phyloP scores from a whole-genome alignment of 176 grass and related monocot species.

The Carex kokanica region DNA sequence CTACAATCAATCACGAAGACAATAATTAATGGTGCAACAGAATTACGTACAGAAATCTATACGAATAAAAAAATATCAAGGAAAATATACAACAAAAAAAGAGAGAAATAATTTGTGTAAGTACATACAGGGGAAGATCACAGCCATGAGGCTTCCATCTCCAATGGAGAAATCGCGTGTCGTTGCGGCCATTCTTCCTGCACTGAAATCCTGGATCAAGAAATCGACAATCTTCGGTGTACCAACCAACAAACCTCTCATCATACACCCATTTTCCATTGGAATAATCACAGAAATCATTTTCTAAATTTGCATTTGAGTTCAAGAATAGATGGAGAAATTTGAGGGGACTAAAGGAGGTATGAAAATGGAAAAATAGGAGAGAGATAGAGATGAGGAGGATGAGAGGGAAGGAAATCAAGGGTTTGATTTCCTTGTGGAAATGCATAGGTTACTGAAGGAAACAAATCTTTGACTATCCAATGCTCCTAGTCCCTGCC shows the following conservation, averaged over 20 bases:
- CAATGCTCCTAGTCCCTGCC: too few relatives aligned
- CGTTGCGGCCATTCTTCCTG: constrained; percentile 35
- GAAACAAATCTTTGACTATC: background rate
- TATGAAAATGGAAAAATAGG: constrained; percentile 30
- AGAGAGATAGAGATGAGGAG: constrained; percentile 18
- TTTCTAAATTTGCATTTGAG: constrained; percentile 8
- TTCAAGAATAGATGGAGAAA: constrained; percentile 17
- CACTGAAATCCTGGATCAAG: constrained; percentile 68
- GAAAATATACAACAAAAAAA: background rate
- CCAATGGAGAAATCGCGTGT: constrained; percentile 35
- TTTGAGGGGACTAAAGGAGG: constrained; percentile 22
- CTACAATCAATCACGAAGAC: too few relatives aligned
- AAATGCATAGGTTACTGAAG: background rate
- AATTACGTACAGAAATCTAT: background rate
- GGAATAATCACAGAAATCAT: constrained; percentile 33
- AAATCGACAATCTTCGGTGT: constrained; percentile 48
- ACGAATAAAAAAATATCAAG: background rate
- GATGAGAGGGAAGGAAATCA: constrained; percentile 11
- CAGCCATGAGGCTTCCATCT: constrained; percentile 49
- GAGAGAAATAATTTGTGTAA: background rate
- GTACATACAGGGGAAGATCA: constrained; percentile 43
- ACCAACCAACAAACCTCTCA: background rate
- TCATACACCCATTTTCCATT: constrained; percentile 51
- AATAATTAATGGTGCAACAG: background rate
- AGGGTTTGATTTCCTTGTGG: background rate